Evolutionary conservation across 192 early-diverging fungal species (phyloP), one percentile per base, ranked within the genome.

Genomic region (Obelidium mucronatum): DNA sequence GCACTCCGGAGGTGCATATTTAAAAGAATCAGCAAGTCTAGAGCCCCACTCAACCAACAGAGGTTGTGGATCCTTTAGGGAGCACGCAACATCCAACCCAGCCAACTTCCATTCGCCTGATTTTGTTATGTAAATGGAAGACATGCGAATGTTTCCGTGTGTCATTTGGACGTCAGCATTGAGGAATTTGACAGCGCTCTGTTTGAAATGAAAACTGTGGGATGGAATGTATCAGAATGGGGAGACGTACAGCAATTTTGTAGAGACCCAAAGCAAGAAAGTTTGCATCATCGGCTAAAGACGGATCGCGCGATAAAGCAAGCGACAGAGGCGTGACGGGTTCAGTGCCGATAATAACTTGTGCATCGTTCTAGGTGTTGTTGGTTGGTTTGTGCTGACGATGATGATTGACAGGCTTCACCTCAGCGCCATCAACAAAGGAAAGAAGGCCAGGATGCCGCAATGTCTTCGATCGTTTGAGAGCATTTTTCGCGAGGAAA

Each of bases 51-150:
- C 56, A 48, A 90, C 54, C 28, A 94, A 80, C 5, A 91, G 74
- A 1, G 91, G 87, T 42, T 84, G 82, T 44, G 92, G 89, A 70
- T 95, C 92, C 51, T 89, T 93, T 60, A 90, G 76, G 4, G 88
- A 89, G 56, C 90, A 88, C 31, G 94, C 73, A 26, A 92, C 65
- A 66, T 99, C 97, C 42, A 97, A 86, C 2, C 95, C 96, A n/a
- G 93, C 93, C 36, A 99, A 77, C 78, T 82, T 94, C 96, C 96
- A 99, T 80, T 99, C 97, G 56, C 97, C 97, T 8, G 94, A 92
- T 66, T 91, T 89, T 17, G 93, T 98, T 30, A 90, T 92, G 76
- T 91, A 97, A 63, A 99, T 92, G 0, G 94, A 93, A 0, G 86
- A 85, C 5, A 90, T 79, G 8, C 89, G 86, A 58, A 99, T 73